phyloP scores from a whole-genome alignment of 2,329 filamentous ascomycete genomes.

The Fusarium bulbicola region DNA sequence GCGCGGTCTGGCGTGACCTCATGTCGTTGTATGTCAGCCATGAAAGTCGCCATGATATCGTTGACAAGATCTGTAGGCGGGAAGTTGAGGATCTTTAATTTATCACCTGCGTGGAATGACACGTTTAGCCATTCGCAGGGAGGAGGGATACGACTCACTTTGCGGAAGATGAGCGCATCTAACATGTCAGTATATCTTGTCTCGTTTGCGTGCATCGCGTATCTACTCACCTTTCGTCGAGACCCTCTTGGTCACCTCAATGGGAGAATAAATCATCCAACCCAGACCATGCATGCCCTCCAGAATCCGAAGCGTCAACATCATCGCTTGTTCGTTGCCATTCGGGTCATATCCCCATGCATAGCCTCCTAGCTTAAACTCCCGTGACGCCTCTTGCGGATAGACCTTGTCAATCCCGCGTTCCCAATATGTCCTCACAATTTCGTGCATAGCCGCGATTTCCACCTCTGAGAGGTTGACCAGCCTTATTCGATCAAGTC shows the following conservation, averaged over 20 bases:
- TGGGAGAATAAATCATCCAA: constrained; percentile 13
- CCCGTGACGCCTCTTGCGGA: background rate
- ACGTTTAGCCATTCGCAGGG: constrained; percentile 13
- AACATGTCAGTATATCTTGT: background rate
- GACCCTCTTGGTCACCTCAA: constrained; percentile 11
- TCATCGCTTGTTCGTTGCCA: constrained; percentile 13
- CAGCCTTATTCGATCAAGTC: constrained; percentile 3
- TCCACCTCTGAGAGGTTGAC: constrained; percentile 14
- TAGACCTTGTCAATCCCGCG: constrained; percentile 9
- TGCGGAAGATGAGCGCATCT: constrained; percentile 23
- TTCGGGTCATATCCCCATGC: constrained; percentile 6
- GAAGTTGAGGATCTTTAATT: constrained; percentile 21
- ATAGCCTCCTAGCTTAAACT: constrained; percentile 16
- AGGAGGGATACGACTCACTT: background rate
- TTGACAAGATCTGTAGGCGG: background rate
- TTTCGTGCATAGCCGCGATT: background rate
- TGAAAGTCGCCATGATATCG: background rate
- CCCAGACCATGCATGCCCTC: background rate
- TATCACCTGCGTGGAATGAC: constrained; percentile 20
- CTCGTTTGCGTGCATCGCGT: rapidly evolving
- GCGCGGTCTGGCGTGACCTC: background rate
- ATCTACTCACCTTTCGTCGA: constrained; percentile 1
- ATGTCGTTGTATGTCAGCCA: background rate
- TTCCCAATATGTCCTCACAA: background rate
- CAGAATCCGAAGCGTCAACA: constrained; percentile 5